A percentile compares a stretch with the other conserved stretches of the same genome.
phyloP scores from a whole-genome alignment of 768 basidiomycete species.

The Leccinum olivaceopallidum region DNA sequence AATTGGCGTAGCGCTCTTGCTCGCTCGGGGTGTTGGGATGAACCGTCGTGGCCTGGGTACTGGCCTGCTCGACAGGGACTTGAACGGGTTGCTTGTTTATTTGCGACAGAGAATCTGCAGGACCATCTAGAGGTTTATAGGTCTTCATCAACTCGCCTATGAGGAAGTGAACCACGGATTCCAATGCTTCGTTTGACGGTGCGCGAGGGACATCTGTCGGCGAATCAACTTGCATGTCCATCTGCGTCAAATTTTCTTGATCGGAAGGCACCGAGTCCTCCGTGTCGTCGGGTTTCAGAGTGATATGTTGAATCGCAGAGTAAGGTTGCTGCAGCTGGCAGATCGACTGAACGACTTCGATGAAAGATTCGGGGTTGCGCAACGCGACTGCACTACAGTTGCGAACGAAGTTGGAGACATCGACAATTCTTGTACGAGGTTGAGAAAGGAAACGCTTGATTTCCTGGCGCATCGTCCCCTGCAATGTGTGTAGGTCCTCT shows the following conservation, averaged over 20 bases:
- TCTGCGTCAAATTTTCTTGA: slow-evolving; percentile 22
- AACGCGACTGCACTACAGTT: slow-evolving; percentile 77
- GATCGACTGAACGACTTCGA: slow-evolving; percentile 67
- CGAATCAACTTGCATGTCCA: slow-evolving; percentile 64
- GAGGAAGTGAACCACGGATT: slow-evolving; percentile 68
- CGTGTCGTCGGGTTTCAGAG: slow-evolving; percentile 45
- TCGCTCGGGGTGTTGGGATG: slow-evolving; percentile 17
- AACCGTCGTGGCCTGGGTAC: slow-evolving; percentile 14
- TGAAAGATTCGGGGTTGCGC: slow-evolving; percentile 76
- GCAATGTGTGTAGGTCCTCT: slow-evolving; percentile 69
- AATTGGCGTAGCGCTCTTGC: slow-evolving; percentile 47
- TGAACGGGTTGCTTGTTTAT: slow-evolving; percentile 14
- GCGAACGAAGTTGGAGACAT: slow-evolving; percentile 71
- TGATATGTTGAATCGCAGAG: slow-evolving; percentile 55
- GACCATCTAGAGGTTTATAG: slow-evolving; percentile 47
- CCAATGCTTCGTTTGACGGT: slow-evolving; percentile 46
- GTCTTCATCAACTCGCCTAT: slow-evolving; percentile 67
- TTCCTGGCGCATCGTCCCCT: slow-evolving; percentile 77
- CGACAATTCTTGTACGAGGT: slow-evolving; percentile 66
- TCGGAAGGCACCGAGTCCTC: slow-evolving; percentile 12
- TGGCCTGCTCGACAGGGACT: slow-evolving; percentile 16
- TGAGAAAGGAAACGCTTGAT: slow-evolving; percentile 80
- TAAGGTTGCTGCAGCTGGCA: slow-evolving; percentile 75
- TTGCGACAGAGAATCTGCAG: slow-evolving; percentile 19
- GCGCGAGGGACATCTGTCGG: slow-evolving; percentile 25